These are phyloP conservation scores for Coemansia sp. DNA, from an alignment of 192 early-diverging fungal species.

Conservation along the genomic window DNA sequence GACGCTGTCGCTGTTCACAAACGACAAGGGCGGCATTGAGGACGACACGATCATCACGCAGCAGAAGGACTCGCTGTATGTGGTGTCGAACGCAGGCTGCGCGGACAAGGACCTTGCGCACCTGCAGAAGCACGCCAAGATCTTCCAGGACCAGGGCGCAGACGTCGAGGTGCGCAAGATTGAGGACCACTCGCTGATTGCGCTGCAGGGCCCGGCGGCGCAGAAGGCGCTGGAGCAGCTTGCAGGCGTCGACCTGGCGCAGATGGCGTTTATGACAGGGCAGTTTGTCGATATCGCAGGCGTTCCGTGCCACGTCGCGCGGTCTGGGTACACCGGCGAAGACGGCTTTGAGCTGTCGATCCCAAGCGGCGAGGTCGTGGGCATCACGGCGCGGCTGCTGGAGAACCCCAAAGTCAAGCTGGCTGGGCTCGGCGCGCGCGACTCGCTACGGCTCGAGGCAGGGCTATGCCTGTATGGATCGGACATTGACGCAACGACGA, in stretches of 20 bases:
- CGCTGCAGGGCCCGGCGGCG: slow-evolving; percentile 90
- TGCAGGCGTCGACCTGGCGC: slow-evolving; percentile 55
- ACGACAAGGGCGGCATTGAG: slow-evolving; percentile 95
- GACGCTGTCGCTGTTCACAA: slow-evolving; percentile 92
- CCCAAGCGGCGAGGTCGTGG: slow-evolving; percentile 65
- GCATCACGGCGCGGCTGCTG: slow-evolving; percentile 68
- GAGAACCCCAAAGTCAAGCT: slow-evolving; percentile 75
- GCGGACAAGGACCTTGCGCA: slow-evolving; percentile 95
- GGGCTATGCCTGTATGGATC: slow-evolving; percentile 97
- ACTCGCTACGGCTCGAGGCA: slow-evolving; percentile 93
- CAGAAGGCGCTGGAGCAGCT: slow-evolving; percentile 65
- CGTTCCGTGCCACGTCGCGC: slow-evolving; percentile 81
- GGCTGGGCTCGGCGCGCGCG: slow-evolving; percentile 94
- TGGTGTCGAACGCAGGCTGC: slow-evolving; percentile 96
- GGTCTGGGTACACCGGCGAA: slow-evolving; percentile 98
- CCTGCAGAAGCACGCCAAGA: slow-evolving; percentile 70
- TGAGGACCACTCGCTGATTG: slow-evolving; percentile 83
- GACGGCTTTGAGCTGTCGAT: slow-evolving; percentile 99
- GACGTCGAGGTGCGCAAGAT: slow-evolving; percentile 86
- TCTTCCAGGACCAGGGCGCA: slow-evolving; percentile 84
- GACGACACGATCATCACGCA: slow-evolving; percentile 97
- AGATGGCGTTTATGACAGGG: slow-evolving; percentile 90
- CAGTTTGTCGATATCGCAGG: slow-evolving; percentile 71
- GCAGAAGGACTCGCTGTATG: slow-evolving; percentile 75
- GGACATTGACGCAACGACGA: slow-evolving; percentile 88